These are phyloP conservation scores for Penicillium sp. DNA, from an alignment of 2,329 filamentous ascomycete species.

Conservation along the genomic window DNA sequence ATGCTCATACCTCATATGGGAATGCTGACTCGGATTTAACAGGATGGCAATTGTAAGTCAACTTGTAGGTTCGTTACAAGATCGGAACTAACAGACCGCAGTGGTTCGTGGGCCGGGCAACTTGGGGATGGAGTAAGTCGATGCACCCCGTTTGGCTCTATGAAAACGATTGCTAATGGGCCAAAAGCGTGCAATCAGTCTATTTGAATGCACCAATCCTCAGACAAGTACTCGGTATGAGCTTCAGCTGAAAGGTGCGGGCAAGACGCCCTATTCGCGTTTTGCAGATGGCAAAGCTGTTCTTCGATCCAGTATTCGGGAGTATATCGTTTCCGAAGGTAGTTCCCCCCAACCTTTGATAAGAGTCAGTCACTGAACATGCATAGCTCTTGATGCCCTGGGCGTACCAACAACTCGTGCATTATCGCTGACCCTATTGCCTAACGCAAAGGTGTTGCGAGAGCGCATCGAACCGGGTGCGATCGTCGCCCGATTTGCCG, in stretches of 20 bases:
- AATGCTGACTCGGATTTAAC: background rate
- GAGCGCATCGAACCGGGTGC: constrained; percentile 86
- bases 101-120: constrained; percentile 90
- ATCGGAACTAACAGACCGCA: constrained; percentile 42
- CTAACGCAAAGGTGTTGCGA: constrained; percentile 68
- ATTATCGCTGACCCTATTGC: constrained; percentile 74
- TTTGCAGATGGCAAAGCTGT: constrained; percentile 97
- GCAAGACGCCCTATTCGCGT: constrained; percentile 87
- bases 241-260: constrained; percentile 90
- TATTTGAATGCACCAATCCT: constrained; percentile 85
- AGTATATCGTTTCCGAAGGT: constrained; percentile 89
- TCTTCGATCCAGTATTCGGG: constrained; percentile 84
- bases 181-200: constrained; percentile 71
- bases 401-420: constrained; percentile 84
- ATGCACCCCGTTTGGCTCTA: background rate
- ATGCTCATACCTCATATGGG: background rate
- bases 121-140: constrained; percentile 72
- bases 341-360: background rate
- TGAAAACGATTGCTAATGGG: constrained; percentile 5
- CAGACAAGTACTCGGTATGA: constrained; percentile 73
- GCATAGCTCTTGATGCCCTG: constrained; percentile 68
- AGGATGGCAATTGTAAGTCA: constrained; percentile 52
- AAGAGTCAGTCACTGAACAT: background rate
- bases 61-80: background rate
- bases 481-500: constrained; percentile 86